Percentiles rank a stretch among this genome's conserved stretches.
Evolutionary conservation across 805 yeast genomes (phyloP).

Genomic region (Priceomyces melissophilus): DNA sequence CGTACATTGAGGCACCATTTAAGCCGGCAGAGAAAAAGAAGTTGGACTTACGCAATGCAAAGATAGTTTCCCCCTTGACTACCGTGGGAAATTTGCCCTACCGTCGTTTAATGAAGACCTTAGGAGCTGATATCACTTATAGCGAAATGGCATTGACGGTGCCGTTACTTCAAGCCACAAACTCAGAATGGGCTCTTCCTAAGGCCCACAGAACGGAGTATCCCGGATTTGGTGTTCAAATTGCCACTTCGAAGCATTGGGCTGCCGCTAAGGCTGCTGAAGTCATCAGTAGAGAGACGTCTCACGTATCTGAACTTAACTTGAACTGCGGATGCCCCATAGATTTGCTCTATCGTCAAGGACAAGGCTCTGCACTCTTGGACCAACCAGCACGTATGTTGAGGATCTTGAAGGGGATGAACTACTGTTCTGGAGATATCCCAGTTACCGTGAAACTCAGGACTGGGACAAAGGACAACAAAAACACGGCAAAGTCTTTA

Average conservation of each 20-base stretch:
- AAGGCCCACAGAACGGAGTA: conserved; percentile 79
- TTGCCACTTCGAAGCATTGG: conserved; percentile 90
- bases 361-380: conserved; percentile 92
- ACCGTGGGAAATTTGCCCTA: conserved; percentile 97
- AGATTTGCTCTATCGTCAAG: conserved; percentile 87
- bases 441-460: conserved; percentile 92
- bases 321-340: conserved; percentile 98
- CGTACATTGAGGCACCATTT: conserved; percentile 75
- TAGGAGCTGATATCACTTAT: conserved; percentile 92
- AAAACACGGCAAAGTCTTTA: conserved; percentile 81
- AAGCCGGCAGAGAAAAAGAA: conserved; percentile 78
- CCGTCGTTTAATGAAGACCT: conserved; percentile 83
- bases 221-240: conserved; percentile 91
- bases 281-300: conserved; percentile 55
- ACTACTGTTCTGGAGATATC: conserved; percentile 79
- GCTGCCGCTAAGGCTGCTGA: conserved; percentile 94
- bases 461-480: conserved; percentile 82
- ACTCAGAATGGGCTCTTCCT: conserved; percentile 96
- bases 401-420: conserved; percentile 84
- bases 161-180: conserved; percentile 85
- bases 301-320: conserved; percentile 75
- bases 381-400: conserved; percentile 82
- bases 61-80: conserved; percentile 91
- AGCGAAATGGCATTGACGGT: conserved; percentile 91
- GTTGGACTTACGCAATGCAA: conserved; percentile 64